Evolutionary conservation across 2,329 filamentous ascomycete genomes (phyloP), one percentile per base, ranked within the genome.

Genomic region (Neonectria ditissima): DNA sequence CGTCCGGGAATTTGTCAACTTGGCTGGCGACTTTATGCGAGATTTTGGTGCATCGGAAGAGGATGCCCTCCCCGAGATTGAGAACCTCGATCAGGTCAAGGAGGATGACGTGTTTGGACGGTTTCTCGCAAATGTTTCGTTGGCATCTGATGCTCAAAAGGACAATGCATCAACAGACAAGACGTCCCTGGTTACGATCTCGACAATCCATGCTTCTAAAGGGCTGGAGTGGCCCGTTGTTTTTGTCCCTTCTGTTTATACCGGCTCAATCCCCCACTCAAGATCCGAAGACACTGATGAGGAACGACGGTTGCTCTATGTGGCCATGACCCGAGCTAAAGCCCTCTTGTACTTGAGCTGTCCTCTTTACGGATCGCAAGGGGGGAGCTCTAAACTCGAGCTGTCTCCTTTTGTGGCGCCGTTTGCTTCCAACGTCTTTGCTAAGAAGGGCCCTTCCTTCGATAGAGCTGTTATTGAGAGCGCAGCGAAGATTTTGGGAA

Each of bases 221-320:
- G 95, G 95, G 3, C 84, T 99, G 1, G 95, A 99, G 77, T 99
- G 96, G 96, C 95, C 95, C 0, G 86, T 97, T 1, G 93, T 98
- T 1, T 98, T 98, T 76, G 89, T 98, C 16, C 94, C 96, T 6
- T 92, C 92, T 1, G 91, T 93, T 26, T 97, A 97, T 75, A 89
- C 94, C 50, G 96, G 95, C 1, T 95, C 91, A 2, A 97, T 98
- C 63, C 95, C 95, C 5, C 95, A 98, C 76, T 91, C 90, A 2
- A 87, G 94, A 69, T 87, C 94, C 1, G 94, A 97, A 48, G 93
- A 98, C 74, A 84, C 86, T 3, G 91, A 95, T 60, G 95, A 99
- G 78, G 95, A 99, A 77, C 86, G 96, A 63, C 86, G 95, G 28
- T 80, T 99, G 48, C 83, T 99, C 0, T 99, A 98, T 73, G 96